These are phyloP conservation scores for Thoreauomyces humboldtii DNA, from an alignment of 192 early-diverging fungal genomes.

Conservation along the genomic window DNA sequence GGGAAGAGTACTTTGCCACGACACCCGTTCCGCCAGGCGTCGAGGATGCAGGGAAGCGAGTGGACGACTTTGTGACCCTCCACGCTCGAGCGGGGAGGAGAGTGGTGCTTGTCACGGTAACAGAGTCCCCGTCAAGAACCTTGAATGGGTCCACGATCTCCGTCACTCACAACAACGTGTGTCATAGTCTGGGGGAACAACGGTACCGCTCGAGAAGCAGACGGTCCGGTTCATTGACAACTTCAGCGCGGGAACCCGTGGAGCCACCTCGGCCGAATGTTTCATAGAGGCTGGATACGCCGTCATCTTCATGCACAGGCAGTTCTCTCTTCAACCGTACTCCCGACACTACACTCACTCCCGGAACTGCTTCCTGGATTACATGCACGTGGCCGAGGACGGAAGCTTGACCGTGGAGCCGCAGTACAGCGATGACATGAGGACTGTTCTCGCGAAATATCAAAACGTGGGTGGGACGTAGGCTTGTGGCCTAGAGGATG, in stretches of 20 bases:
- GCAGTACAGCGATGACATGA: conserved; percentile 69
- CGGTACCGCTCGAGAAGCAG: conserved; percentile 90
- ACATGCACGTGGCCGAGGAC: conserved; percentile 62
- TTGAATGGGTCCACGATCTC: neutral
- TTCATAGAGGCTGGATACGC: conserved; percentile 87
- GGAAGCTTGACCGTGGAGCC: conserved; percentile 49
- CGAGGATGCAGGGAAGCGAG: conserved; percentile 51
- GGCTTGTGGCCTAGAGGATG: too few relatives aligned
- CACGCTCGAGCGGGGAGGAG: conserved; percentile 41
- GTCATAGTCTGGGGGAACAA: conserved; percentile 81
- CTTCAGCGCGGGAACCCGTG: conserved; percentile 94
- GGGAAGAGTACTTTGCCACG: conserved; percentile 65
- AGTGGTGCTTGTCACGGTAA: conserved; percentile 87
- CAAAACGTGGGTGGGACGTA: conserved; percentile 37
- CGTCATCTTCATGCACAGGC: conserved; percentile 93
- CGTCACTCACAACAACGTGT: conserved; percentile 39
- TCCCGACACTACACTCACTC: conserved; percentile 85
- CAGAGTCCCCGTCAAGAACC: neutral
- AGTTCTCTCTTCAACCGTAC: conserved; percentile 90
- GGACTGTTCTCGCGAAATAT: conserved; percentile 60
- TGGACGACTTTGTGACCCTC: conserved; percentile 43
- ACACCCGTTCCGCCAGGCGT: conserved; percentile 66
- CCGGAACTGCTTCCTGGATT: conserved; percentile 75
- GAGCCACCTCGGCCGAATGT: conserved; percentile 91
- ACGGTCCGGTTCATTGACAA: conserved; percentile 99